Evolutionary conservation across 495 filamentous ascomycete genomes (phyloP).

Genomic region (Penicillium macrosclerotiorum): DNA sequence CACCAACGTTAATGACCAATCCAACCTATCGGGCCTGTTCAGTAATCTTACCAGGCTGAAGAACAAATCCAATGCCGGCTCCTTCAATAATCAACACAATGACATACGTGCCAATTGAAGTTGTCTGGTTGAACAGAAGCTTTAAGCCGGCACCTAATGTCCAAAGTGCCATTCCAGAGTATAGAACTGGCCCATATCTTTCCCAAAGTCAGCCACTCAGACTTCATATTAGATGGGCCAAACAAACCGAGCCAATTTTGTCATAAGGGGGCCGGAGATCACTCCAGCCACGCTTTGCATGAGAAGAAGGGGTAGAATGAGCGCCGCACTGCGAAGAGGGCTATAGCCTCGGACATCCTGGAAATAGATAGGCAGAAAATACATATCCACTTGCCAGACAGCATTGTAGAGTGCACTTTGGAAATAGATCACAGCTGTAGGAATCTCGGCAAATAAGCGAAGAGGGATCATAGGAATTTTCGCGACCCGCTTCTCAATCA

Average conservation of each 20-base stretch:
- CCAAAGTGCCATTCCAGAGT: neutral
- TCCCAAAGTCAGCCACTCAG: too few relatives aligned
- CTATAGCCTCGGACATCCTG: conserved; percentile 46
- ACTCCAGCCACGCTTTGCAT: conserved; percentile 47
- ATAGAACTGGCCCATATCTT: neutral
- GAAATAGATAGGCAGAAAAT: conserved; percentile 48
- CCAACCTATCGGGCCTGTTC: too few relatives aligned
- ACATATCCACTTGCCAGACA: conserved; percentile 53
- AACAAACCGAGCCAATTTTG: too few relatives aligned
- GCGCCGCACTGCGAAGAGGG: conserved; percentile 41
- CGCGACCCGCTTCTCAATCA: conserved; percentile 54
- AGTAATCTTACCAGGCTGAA: neutral
- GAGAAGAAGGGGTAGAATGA: conserved; percentile 45
- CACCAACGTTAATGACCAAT: too few relatives aligned
- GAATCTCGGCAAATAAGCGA: conserved; percentile 40
- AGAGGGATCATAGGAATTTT: conserved; percentile 55
- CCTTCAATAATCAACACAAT: neutral
- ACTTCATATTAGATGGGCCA: too few relatives aligned
- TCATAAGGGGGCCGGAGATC: conserved; percentile 52
- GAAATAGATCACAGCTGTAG: conserved; percentile 47
- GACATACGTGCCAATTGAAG: neutral
- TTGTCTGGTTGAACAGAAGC: neutral
- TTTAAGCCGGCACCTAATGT: neutral
- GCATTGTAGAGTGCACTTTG: conserved; percentile 57
- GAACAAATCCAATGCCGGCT: neutral